Conservation (phyloP, 2,329 filamentous ascomycete genomes). For the Colletotrichum sp. region DNA sequence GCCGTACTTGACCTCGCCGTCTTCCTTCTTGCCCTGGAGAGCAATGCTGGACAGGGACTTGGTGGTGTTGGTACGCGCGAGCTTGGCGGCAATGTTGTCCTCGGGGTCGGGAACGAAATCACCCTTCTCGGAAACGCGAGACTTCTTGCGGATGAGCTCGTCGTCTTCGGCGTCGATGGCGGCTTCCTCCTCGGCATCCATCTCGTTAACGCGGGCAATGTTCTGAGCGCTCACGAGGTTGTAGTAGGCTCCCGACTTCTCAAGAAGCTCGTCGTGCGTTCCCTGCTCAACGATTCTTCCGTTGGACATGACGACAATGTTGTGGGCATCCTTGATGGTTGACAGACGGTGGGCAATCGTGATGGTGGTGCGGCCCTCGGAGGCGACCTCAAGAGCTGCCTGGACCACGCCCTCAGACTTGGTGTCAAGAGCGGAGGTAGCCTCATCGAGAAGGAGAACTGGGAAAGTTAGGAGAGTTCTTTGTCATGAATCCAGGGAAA, state of each 20-base stretch:
- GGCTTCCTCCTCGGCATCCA: slow-evolving; percentile 56
- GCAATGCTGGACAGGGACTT: slow-evolving; percentile 73
- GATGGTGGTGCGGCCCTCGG: slow-evolving; percentile 89
- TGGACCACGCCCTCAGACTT: slow-evolving; percentile 95
- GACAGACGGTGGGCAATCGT: slow-evolving; percentile 95
- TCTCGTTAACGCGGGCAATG: slow-evolving; percentile 67
- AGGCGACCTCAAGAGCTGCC: slow-evolving; percentile 85
- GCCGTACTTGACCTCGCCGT: slow-evolving; percentile 64
- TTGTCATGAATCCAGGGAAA: neutral
- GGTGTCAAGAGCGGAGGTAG: slow-evolving; percentile 91
- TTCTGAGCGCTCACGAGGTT: slow-evolving; percentile 88
- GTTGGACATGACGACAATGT: slow-evolving; percentile 90
- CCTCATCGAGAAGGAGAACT: slow-evolving; percentile 90
- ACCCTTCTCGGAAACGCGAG: slow-evolving; percentile 42
- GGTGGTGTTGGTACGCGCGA: slow-evolving; percentile 59
- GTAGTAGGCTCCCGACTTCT: slow-evolving; percentile 75
- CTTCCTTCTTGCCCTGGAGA: slow-evolving; percentile 61
- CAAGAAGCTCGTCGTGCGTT: slow-evolving; percentile 80
- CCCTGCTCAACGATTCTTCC: slow-evolving; percentile 93
- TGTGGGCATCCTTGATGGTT: slow-evolving; percentile 92
- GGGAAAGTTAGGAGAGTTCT: slow-evolving; percentile 20
- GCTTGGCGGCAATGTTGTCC: slow-evolving; percentile 63
- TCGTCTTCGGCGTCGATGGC: slow-evolving; percentile 54
- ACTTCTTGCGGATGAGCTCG: slow-evolving; percentile 53
- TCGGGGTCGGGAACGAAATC: slow-evolving; percentile 61